Evolutionary conservation across 2,329 filamentous ascomycete genomes (phyloP), one percentile per base, ranked within the genome.

Genomic region (Fusarium veterinarium): DNA sequence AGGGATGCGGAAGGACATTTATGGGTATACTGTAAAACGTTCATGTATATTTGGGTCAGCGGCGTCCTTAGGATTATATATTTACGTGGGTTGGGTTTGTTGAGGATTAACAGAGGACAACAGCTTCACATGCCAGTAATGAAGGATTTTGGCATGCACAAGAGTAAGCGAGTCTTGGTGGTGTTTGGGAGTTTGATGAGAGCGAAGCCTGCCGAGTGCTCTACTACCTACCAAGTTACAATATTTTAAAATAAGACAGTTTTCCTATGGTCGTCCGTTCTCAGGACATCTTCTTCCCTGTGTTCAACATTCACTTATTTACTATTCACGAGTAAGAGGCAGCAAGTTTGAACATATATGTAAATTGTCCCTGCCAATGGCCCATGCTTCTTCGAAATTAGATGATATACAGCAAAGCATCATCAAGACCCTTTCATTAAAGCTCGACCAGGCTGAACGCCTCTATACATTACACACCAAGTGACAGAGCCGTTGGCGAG

Each of bases 381-480:
- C 69, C 56, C 72, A 59, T 77, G 64, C 63, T 71, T 69, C 64
- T 61, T 77, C 60, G 69, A 75, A 77, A 72, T 73, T 75, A 78
- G 76, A 78, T 77, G 76, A 76, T 73, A 73, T 70, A 78, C 73
- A 76, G 66, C 59, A 75, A 76, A 68, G 58, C 74, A 76, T 73
- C 67, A 64, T 65, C 38, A 66, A 72, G 72, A 65, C 65, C 69
- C 44, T 67, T 64, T 64, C 57, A 61, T 74, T 63, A 68, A 66
- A 73, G 70, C 70, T 73, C 66, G 61, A 59, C 75, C 56, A 72
- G 48, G 52, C 67, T 40, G 53, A 60, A 45, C 53, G 59, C 59
- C 60, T 58, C 67, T 46, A 67, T 48, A 67, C 67, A 73, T 59
- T 35, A 62, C 46, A 69, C 53, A 62, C 60, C 64, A 66, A 67